Base-by-base conservation (phyloP, 2,329 filamentous ascomycete genomes). In the Xylariaceae sp. region DNA sequence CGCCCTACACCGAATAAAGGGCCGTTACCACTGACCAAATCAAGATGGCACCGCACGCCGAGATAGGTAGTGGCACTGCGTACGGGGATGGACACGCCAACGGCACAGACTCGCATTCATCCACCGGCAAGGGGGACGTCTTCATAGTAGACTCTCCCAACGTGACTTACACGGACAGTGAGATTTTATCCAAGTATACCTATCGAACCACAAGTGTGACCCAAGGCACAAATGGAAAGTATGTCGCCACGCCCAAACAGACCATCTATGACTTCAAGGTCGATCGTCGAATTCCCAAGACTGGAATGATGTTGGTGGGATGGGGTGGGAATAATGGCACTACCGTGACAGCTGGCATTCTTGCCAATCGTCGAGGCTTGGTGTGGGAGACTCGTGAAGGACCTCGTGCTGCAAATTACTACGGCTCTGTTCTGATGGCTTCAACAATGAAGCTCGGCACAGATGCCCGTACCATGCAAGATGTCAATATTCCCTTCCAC, bases 261-360 rank as follows among this genome's bases (percentile, higher is more conserved):
- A 94, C 89, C 59, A 78, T 87, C 64, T 99, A 97, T 75, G 88
- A 97, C 81, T 97, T 99, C 88, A 96, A 96, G 83, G 90, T 94
- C 69, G 89, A 96, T 72, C 91, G 93, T 73, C 90, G 89, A 75
- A 84, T 97, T 55, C 91, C 92, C 75, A 96, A 93, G 82, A 84
- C 91, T 64, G 94, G 94, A 70, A 84, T 97, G 79, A 97, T 99
- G 94, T 83, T 99, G 63, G 93, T 99, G 64, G 94, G 94, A 61
- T 93, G 89, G 86, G 94, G 94, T 75, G 94, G 94, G 70, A 99
- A 99, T 85, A 99, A 99, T 72, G 94, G 94, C 63, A 91, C 91
- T 63, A 99, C 94, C 53, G 91, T 99, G 59, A 97, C 94, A 55
- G 94, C 94, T 58, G 94, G 93, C 73, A 96, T 99, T 75, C 83